Evolutionary conservation across 225 moss, liverwort and hornwort species (phyloP).

Genomic region (Ulota crispa): DNA sequence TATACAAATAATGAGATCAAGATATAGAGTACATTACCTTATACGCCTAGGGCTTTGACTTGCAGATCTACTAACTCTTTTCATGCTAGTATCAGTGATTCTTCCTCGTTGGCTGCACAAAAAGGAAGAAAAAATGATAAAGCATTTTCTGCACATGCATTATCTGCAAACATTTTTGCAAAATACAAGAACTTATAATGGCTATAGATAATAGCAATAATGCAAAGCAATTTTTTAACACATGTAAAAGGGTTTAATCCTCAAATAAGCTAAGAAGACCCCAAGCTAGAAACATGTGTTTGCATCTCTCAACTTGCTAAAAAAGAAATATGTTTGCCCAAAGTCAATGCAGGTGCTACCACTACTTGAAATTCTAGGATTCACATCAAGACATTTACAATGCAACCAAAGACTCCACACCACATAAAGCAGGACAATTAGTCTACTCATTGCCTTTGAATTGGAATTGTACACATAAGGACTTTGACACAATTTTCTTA

Average conservation of each 20-base stretch:
- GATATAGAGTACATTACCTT: constrained; percentile 47
- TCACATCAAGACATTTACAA: not conserved
- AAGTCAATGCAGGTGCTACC: not conserved
- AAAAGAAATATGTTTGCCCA: not conserved
- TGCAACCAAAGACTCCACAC: not conserved
- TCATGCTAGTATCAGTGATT: constrained; percentile 89
- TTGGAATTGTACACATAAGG: not conserved
- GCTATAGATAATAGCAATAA: not conserved
- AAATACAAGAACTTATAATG: not conserved
- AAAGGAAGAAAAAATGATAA: not conserved
- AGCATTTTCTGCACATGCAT: not conserved
- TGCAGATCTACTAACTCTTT: constrained; percentile 84
- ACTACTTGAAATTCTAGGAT: not conserved
- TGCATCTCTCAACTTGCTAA: not conserved
- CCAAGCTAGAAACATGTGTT: not conserved
- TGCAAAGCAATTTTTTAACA: not conserved
- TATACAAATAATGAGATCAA: not conserved
- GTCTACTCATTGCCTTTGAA: not conserved
- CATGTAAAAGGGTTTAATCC: not conserved
- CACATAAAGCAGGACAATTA: not conserved
- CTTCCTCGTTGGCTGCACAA: constrained; percentile 81
- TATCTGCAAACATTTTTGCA: not conserved
- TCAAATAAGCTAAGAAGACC: not conserved
- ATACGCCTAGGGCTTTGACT: constrained; percentile 82
- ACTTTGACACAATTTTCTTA: not conserved